These are phyloP conservation scores for Phytophthora sansomeana DNA, from an alignment of 352 stramenopile species.

Conservation along the genomic window DNA sequence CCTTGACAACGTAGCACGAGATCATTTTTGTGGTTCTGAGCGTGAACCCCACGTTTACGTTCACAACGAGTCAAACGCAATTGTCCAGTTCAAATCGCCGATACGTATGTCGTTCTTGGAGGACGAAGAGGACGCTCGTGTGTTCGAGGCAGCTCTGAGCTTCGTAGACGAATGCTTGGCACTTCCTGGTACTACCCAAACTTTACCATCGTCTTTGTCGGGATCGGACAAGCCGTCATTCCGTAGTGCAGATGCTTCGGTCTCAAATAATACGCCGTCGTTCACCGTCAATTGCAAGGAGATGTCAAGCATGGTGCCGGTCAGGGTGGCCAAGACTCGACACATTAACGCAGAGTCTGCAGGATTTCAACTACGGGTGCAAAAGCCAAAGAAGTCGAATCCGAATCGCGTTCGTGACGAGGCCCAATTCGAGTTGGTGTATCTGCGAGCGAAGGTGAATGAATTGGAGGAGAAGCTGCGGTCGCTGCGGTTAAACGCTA, in stretches of 20 bases:
- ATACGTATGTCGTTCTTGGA: constrained; percentile 15
- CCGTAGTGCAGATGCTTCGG: background rate
- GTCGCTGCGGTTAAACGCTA: constrained; percentile 21
- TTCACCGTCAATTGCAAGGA: constrained; percentile 3
- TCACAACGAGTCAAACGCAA: background rate
- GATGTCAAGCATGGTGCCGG: background rate
- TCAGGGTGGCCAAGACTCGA: background rate
- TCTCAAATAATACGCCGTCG: background rate
- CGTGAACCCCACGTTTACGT: background rate
- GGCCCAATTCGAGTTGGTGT: constrained; percentile 64
- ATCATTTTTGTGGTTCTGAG: background rate
- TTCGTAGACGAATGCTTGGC: constrained; percentile 13
- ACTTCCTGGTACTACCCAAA: background rate
- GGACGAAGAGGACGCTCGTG: constrained; percentile 8
- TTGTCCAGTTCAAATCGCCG: background rate
- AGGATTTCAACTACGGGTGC: constrained; percentile 1
- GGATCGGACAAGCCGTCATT: background rate
- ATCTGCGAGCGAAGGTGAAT: constrained; percentile 65
- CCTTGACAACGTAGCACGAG: no score
- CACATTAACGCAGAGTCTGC: background rate
- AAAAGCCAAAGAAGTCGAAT: constrained; percentile 8
- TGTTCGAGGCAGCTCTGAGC: constrained; percentile 17
- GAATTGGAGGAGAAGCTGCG: constrained; percentile 55
- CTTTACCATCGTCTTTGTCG: background rate
- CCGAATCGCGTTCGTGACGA: constrained; percentile 29